phyloP scores from a whole-genome alignment of 2,329 filamentous ascomycete species.

The Pseudocercospora eumusae region DNA sequence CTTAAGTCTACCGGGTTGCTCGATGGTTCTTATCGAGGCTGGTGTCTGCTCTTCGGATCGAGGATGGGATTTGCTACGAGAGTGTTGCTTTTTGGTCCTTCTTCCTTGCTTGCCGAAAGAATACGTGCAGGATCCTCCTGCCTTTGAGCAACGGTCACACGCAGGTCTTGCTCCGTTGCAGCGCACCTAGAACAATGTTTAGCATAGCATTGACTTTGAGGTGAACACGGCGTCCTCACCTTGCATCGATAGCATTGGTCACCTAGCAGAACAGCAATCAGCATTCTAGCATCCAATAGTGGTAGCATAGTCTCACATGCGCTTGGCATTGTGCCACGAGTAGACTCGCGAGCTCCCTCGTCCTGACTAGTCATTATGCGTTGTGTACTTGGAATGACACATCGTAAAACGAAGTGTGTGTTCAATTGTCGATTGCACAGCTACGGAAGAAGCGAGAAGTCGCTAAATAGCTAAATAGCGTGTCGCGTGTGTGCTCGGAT shows the following conservation, averaged over 20 bases:
- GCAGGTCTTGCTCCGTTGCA: not conserved
- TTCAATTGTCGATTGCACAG: no score
- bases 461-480: no score
- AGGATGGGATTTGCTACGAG: not conserved
- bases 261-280: not conserved
- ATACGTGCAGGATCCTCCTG: not conserved
- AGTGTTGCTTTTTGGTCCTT: constrained; percentile 1
- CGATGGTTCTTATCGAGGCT: not conserved
- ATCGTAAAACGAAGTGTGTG: no score
- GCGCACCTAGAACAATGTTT: not conserved
- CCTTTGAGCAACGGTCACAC: not conserved
- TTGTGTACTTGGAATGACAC: no score
- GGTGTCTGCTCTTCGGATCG: not conserved
- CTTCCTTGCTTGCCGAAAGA: constrained; percentile 1
- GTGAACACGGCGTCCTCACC: not conserved
- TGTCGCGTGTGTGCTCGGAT: no score
- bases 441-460: no score
- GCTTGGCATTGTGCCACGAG: constrained; percentile 5
- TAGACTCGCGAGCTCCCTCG: constrained; percentile 3
- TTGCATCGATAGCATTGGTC: constrained; percentile 10
- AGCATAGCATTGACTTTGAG: not conserved
- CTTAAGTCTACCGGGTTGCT: not conserved
- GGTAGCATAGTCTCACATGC: not conserved
- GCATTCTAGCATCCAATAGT: not conserved
- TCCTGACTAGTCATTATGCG: not conserved